Percentiles rank a stretch among this genome's conserved stretches.
Evolutionary conservation across 208 protist species (phyloP).

Genomic region (Acanthamoeba sp.): DNA sequence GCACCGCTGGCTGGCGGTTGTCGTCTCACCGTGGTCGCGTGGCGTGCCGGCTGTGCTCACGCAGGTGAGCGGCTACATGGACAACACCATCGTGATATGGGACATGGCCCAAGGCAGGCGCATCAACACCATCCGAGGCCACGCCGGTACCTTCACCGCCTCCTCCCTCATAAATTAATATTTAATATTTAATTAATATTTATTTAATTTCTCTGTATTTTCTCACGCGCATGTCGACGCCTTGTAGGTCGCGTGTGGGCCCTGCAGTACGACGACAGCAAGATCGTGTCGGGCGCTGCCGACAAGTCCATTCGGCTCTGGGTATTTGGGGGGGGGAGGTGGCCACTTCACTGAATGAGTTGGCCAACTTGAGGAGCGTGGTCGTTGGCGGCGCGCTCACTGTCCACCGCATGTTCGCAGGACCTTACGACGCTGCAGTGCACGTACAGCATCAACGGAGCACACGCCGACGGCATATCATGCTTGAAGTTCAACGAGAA

Average conservation of each 20-base stretch:
- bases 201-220: too few species aligned
- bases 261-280: constrained; percentile 36
- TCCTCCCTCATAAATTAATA: too few species aligned
- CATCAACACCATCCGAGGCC: constrained; percentile 32
- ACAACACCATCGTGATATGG: constrained; percentile 61
- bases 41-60: too few species aligned
- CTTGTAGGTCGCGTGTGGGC: constrained; percentile 58
- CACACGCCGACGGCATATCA: constrained; percentile 47
- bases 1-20: too few species aligned
- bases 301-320: constrained; percentile 39
- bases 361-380: too few species aligned
- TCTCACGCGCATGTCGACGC: too few species aligned
- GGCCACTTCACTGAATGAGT: too few species aligned
- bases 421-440: neutral
- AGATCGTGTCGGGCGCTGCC: constrained; percentile 54
- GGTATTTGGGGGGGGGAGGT: neutral
- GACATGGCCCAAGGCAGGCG: constrained; percentile 25
- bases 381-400: too few species aligned
- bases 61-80: constrained; percentile 65
- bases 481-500: constrained; percentile 48
- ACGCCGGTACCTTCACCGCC: neutral
- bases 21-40: too few species aligned
- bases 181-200: too few species aligned
- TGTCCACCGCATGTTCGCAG: too few species aligned
- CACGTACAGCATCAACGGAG: constrained; percentile 33